Percentiles rank a stretch among this genome's conserved stretches.
phyloP scores from a whole-genome alignment of 345 rosid species.

The Toxicodendron radicans region DNA sequence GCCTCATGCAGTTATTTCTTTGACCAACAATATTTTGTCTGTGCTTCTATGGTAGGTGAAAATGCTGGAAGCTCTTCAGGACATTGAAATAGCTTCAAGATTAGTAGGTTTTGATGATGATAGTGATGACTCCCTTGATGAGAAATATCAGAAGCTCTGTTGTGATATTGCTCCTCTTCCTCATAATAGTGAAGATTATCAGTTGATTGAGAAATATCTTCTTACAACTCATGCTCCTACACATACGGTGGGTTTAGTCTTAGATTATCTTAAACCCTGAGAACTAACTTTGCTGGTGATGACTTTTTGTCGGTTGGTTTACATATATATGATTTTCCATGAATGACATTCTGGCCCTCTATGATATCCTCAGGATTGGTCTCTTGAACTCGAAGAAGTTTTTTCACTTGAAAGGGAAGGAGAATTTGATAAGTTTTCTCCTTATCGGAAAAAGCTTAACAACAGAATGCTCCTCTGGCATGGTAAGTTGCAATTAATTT shows the following conservation, averaged over 20 bases:
- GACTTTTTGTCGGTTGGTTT: neutral
- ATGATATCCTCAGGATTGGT: constrained; percentile 65
- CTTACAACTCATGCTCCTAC: constrained; percentile 89
- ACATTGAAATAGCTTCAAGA: constrained; percentile 95
- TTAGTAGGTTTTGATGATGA: constrained; percentile 91
- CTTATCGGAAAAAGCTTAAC: constrained; percentile 59
- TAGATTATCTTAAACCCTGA: neutral
- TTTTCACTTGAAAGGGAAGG: constrained; percentile 91
- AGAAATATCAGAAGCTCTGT: constrained; percentile 67
- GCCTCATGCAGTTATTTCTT: neutral
- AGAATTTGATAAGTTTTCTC: constrained; percentile 79
- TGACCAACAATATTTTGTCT: constrained; percentile 15
- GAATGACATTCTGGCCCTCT: constrained; percentile 9
- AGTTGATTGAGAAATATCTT: constrained; percentile 74
- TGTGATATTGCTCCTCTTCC: constrained; percentile 74
- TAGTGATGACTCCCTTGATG: constrained; percentile 76
- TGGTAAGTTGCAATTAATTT: constrained; percentile 45
- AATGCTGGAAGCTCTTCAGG: constrained; percentile 98
- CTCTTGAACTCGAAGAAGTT: constrained; percentile 88
- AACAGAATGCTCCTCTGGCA: constrained; percentile 97
- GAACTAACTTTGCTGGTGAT: neutral
- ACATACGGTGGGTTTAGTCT: constrained; percentile 58
- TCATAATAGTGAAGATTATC: constrained; percentile 81
- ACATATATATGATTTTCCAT: neutral
- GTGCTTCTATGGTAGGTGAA: constrained; percentile 59